Base-by-base conservation (phyloP, 1,284 basidiomycete genomes). In the Kalmanozyma brasiliensis region DNA sequence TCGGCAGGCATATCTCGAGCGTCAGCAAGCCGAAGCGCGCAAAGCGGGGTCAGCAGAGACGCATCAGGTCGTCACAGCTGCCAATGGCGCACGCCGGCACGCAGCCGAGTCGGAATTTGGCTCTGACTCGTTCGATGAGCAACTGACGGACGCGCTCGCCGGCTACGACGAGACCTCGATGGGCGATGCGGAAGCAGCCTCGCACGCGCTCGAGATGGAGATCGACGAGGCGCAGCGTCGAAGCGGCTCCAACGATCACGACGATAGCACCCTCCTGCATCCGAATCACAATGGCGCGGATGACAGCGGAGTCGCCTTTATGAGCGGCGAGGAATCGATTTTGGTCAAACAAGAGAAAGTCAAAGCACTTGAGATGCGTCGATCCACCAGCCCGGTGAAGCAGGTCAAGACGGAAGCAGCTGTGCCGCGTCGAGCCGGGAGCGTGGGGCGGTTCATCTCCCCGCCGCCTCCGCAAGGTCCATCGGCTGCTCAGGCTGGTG, bases 361-460 rank as follows among this genome's bases (percentile, higher is more conserved):
- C 9, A 55, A 41, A n/a, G 37, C 43, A 8, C 5, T 44, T n/a
- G 60, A 64, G 23, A 42, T 49, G 44, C 43, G 67, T n/a, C 49
- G 68, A 2, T 65, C 62, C 3, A 49, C 58, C 13, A 71, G 68
- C 33, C 63, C 63, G 22, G 52, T 67, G 51, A 72, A 72, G 43
- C 63, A 66, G 23, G 63, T 67, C 42, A 59, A 62, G 40, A 41
- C 33, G 38, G 59, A 59, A 35, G 56, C 49, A 6, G 30, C 38
- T 3, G 37, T 17, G 19, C 59, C 63, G 5, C 48, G 68, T 10
- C 43, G 68, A 16, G 62, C 68, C 7, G 63, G 68, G 5, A 72
- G 68, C 30, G 68, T 72, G 2, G 68, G 68, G 1, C 44, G 68
- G 4, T 72, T 72, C 43, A 36, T 72, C 17, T 67, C 63, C 17